phyloP scores from a whole-genome alignment of 805 yeast genomes.

The Lachancea dasiensis region DNA sequence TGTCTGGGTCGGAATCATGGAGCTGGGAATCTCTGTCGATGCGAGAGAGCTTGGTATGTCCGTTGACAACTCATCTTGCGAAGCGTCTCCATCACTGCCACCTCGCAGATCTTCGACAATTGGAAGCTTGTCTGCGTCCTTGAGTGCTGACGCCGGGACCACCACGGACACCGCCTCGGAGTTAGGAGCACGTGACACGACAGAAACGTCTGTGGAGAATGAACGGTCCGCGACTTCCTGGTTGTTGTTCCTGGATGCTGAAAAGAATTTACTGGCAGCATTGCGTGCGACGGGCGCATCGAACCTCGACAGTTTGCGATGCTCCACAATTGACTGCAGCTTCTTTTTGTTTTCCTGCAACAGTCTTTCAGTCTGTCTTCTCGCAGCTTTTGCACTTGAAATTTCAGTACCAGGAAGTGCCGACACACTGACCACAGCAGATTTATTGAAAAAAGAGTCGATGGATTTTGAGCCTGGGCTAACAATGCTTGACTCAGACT shows the following conservation, averaged over 20 bases:
- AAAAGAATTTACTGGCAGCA: conserved; percentile 1
- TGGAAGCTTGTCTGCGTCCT: too few species aligned
- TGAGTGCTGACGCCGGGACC: too few species aligned
- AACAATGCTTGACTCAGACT: conserved; percentile 16
- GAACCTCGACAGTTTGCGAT: conserved; percentile 16
- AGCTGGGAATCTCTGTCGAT: conserved; percentile 16
- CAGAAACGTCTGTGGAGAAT: background rate
- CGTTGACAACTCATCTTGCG: conserved; percentile 19
- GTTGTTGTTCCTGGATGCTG: too few species aligned
- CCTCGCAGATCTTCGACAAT: too few species aligned
- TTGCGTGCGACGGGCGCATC: conserved; percentile 5
- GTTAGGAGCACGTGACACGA: too few species aligned
- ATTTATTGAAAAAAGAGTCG: conserved; percentile 19
- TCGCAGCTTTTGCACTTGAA: background rate
- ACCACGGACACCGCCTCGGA: too few species aligned
- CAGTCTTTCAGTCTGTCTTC: background rate
- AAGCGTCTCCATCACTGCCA: background rate
- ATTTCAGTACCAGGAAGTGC: conserved; percentile 1
- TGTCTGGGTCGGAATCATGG: conserved; percentile 7
- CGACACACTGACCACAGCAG: conserved; percentile 2
- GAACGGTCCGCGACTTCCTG: background rate
- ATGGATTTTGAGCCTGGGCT: conserved; percentile 8
- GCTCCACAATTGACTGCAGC: conserved; percentile 18
- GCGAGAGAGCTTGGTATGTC: conserved; percentile 26
- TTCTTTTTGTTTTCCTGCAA: conserved; percentile 7